Percentiles rank a stretch among this genome's conserved stretches.
These are phyloP conservation scores for Wallacemonas collosoma DNA, from an alignment of 208 protist genomes.

Conservation along the genomic window DNA sequence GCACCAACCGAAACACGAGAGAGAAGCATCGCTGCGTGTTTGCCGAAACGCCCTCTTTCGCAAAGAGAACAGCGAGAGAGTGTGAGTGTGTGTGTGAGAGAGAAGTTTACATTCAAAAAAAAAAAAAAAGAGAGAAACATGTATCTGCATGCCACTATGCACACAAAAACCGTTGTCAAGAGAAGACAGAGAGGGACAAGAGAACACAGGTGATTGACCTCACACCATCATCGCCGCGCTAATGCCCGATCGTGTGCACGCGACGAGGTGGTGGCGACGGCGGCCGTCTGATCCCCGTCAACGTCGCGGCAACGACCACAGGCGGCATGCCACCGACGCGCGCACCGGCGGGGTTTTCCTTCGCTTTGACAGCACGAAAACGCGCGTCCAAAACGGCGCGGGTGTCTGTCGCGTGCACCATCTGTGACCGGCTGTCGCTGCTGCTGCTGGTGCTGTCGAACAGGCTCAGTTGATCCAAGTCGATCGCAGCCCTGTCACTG, in stretches of 20 bases:
- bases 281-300: not conserved
- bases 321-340: not conserved
- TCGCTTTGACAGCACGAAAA: not conserved
- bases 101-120: conserved; percentile 11
- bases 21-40: no score
- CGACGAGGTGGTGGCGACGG: conserved; percentile 12
- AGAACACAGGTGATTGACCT: no score
- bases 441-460: conserved; percentile 12
- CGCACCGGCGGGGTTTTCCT: not conserved
- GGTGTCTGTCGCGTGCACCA: no score
- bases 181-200: not conserved
- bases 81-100: conserved; percentile 4
- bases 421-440: not conserved
- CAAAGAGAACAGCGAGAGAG: not conserved
- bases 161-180: conserved; percentile 7
- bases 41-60: not conserved
- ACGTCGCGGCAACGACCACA: not conserved
- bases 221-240: not conserved
- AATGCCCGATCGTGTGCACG: not conserved
- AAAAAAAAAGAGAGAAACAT: conserved; percentile 15
- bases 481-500: not conserved
- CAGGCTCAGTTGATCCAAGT: conserved; percentile 4
- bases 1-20: no score
- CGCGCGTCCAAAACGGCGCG: no score
- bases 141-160: not conserved